Conservation (phyloP, 2,329 filamentous ascomycete genomes). For the Grosmannia penicillata region DNA sequence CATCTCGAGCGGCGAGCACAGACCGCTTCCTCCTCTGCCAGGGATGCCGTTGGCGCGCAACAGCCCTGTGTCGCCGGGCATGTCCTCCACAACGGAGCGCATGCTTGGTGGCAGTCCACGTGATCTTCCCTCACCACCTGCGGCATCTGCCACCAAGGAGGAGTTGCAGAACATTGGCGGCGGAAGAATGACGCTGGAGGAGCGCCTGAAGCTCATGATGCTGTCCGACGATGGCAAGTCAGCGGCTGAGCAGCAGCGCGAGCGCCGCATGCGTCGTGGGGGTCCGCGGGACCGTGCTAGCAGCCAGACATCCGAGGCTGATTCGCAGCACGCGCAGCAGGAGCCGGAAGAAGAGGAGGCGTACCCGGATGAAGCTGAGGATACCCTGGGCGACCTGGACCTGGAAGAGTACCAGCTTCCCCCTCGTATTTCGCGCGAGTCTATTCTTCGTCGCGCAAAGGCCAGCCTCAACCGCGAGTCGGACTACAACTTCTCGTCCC, state of each 20-base stretch:
- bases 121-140: conserved; percentile 58
- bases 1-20: conserved; percentile 64
- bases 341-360: conserved; percentile 9
- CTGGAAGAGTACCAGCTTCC: conserved; percentile 52
- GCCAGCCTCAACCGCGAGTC: conserved; percentile 45
- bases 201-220: conserved; percentile 80
- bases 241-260: conserved; percentile 50
- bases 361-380: conserved; percentile 38
- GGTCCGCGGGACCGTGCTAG: conserved; percentile 31
- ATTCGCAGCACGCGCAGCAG: conserved; percentile 9
- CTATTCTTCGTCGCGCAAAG: conserved; percentile 79
- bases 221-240: conserved; percentile 54
- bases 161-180: conserved; percentile 67
- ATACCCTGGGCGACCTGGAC: conserved; percentile 43
- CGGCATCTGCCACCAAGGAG: conserved; percentile 54
- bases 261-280: conserved; percentile 53
- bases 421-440: conserved; percentile 79
- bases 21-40: conserved; percentile 78
- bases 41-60: conserved; percentile 32
- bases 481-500: conserved; percentile 50
- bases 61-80: conserved; percentile 41
- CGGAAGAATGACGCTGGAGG: conserved; percentile 68
- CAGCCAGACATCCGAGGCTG: conserved; percentile 29
- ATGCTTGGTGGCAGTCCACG: conserved; percentile 44
- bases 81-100: conserved; percentile 58